Base-by-base conservation (phyloP, 2,329 filamentous ascomycete species). In the Colletotrichum higginsianum region DNA sequence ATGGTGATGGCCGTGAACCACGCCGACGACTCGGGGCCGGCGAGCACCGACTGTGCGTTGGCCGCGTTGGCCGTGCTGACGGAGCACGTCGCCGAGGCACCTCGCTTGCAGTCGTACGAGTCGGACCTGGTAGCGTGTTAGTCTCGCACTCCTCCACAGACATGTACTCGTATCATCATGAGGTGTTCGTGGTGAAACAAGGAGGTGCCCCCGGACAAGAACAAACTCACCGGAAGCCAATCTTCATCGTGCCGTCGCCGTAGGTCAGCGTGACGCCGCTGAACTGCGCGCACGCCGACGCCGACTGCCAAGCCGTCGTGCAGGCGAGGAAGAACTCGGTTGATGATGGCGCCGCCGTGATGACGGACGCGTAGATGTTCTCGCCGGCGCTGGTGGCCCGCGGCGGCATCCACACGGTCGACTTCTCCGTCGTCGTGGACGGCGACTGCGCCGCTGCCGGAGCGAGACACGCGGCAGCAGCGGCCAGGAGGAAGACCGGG, bases 261-360 rank as follows among this genome's bases (percentile, higher is more conserved):
- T 62, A 69, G 30, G 70, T 72, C 30, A 72, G 66, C 26, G 70
- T 70, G 30, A 72, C 61, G 49, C 66, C 66, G 42, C 42, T 61
- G 21, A 70, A 72, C 6, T 65, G 60, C n/a, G 55, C 40, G 55
- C 70, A 72, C 30, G 49, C 40, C 23, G 70, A 56, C 42, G 70
- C 66, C 13, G 66, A 70, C 38, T 38, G 50, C 53, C 58, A 72
- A 3, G 57, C 55, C 7, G 70, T 57, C 5, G 61, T 72, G 61
- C 70, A 72, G 9, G 70, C 70, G 6, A 70, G 38, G 40, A 66
- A 23, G 9, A 50, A 58, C 38, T 70, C 70, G 7, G 70, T 70
- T n/a, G 66, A 70, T n/a, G 65, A 64, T 42, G 66, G 61, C n/a
- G 61, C 70, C 18, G 70, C 70, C 42, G 70, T 70, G 50, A 72